Conservation (phyloP, 768 basidiomycete species). For the Pleurotus tuoliensis region DNA sequence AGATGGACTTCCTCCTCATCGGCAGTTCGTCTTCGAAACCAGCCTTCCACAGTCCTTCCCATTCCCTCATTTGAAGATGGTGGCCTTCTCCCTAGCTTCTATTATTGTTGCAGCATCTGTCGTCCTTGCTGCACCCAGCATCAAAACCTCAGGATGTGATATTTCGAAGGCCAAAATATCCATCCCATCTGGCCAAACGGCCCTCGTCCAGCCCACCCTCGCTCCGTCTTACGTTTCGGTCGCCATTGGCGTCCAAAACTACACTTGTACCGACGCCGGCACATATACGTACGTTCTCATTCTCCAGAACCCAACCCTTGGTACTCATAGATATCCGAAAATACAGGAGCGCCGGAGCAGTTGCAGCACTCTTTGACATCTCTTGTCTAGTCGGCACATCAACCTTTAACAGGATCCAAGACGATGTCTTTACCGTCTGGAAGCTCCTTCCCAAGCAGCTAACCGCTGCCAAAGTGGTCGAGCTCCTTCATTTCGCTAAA, state of each 20-base stretch:
- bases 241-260: conserved; percentile 50
- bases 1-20: background rate
- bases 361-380: conserved; percentile 50
- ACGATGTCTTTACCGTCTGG: conserved; percentile 24
- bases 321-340: no score
- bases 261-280: conserved; percentile 40
- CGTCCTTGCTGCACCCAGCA: background rate
- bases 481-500: conserved; percentile 10
- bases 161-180: conserved; percentile 19
- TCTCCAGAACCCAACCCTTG: no score
- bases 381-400: conserved; percentile 39
- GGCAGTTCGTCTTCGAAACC: background rate
- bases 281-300: conserved; percentile 39
- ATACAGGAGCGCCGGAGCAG: conserved; percentile 42
- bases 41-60: background rate
- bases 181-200: conserved; percentile 21
- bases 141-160: conserved; percentile 16
- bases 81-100: background rate
- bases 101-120: conserved; percentile 11
- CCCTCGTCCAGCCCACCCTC: conserved; percentile 30
- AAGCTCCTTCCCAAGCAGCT: conserved; percentile 11
- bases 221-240: conserved; percentile 38
- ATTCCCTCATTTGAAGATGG: background rate
- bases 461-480: conserved; percentile 17
- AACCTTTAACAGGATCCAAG: conserved; percentile 25